phyloP scores from a whole-genome alignment of 495 filamentous ascomycete species.

The Jackrogersella minutella region DNA sequence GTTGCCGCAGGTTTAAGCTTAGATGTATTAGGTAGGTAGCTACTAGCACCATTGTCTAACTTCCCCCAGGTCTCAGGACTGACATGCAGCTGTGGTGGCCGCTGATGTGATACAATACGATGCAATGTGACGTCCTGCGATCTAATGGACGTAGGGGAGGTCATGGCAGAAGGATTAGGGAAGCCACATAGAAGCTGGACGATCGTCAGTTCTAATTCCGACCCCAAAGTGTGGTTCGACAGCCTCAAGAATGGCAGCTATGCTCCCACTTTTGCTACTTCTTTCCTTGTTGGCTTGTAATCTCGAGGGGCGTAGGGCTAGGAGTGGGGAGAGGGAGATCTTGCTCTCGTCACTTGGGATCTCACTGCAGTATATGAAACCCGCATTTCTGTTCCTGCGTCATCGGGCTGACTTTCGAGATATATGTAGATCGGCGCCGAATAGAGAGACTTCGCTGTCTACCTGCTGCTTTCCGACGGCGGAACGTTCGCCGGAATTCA shows the following conservation, averaged over 20 bases:
- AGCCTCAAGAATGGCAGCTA: background rate
- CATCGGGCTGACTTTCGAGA: background rate
- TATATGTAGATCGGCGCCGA: background rate
- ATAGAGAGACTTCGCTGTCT: too few relatives aligned
- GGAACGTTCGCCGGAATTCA: background rate
- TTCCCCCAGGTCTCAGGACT: background rate
- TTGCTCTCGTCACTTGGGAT: background rate
- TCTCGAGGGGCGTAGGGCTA: conserved; percentile 5
- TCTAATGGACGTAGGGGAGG: conserved; percentile 6
- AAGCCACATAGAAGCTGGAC: conserved; percentile 14
- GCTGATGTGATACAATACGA: conserved; percentile 7
- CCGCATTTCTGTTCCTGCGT: background rate
- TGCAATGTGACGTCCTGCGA: conserved; percentile 28
- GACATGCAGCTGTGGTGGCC: background rate
- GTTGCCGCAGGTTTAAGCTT: background rate
- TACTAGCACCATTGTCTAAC: background rate
- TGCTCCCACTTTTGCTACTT: too few relatives aligned
- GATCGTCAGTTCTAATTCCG: background rate
- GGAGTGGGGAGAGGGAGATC: background rate
- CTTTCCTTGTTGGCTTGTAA: too few relatives aligned
- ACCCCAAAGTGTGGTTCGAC: conserved; percentile 11
- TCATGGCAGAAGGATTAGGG: conserved; percentile 14
- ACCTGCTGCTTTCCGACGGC: background rate
- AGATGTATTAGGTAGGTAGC: background rate
- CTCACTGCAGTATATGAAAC: background rate